Conservation (phyloP, 2,329 filamentous ascomycete species). For the Zelopaecilomyces penicillatus region DNA sequence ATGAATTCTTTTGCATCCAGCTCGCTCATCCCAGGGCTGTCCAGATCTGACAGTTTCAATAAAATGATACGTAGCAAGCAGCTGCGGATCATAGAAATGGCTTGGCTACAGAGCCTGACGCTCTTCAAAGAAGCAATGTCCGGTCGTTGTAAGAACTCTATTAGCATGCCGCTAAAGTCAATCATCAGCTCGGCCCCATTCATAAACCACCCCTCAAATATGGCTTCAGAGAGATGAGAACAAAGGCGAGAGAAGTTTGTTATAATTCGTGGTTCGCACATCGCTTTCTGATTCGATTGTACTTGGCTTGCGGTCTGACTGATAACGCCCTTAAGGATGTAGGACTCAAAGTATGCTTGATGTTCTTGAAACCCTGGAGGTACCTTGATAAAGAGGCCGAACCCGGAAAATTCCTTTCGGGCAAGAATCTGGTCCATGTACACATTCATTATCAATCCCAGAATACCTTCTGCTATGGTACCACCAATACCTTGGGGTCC, state of each 20-base stretch:
- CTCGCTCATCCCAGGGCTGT: conserved; percentile 52
- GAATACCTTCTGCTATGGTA: conserved; percentile 63
- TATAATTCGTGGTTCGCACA: conserved; percentile 74
- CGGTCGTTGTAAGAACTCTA: conserved; percentile 83
- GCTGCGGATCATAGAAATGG: conserved; percentile 64
- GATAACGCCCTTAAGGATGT: conserved; percentile 68
- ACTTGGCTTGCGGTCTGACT: conserved; percentile 62
- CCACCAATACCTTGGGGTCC: conserved; percentile 50
- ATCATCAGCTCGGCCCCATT: conserved; percentile 75
- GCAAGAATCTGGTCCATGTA: conserved; percentile 80
- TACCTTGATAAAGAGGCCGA: conserved; percentile 76
- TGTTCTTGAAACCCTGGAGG: conserved; percentile 92
- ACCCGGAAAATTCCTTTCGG: conserved; percentile 84
- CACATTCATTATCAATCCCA: conserved; percentile 69
- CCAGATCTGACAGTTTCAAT: conserved; percentile 74
- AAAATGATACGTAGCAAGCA: conserved; percentile 74
- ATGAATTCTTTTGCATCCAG: conserved; percentile 63
- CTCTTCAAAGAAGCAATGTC: conserved; percentile 75
- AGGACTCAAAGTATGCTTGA: conserved; percentile 91
- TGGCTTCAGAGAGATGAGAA: conserved; percentile 74
- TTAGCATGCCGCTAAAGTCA: conserved; percentile 73
- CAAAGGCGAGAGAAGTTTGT: conserved; percentile 80
- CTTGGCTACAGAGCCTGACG: conserved; percentile 83
- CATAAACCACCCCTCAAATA: conserved; percentile 95
- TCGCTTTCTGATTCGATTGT: conserved; percentile 59